These are phyloP conservation scores for Scalesia atractyloides DNA, from an alignment of 129 eudicot species.

Conservation along the genomic window DNA sequence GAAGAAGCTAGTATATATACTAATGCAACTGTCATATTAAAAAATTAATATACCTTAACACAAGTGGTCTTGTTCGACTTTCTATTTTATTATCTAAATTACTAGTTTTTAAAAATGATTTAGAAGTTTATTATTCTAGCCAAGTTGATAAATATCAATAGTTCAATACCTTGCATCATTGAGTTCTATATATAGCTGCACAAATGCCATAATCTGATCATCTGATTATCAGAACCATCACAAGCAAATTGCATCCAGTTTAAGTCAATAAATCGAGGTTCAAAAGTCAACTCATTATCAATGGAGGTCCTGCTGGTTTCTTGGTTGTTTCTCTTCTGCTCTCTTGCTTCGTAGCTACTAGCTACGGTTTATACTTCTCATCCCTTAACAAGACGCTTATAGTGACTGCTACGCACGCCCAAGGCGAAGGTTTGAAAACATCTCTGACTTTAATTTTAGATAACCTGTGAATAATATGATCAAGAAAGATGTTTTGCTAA, in stretches of 20 bases:
- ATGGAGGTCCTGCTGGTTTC: slow-evolving; percentile 44
- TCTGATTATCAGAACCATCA: slow-evolving; percentile 12
- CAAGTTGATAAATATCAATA: slow-evolving; percentile 9
- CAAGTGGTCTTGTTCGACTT: slow-evolving; percentile 27
- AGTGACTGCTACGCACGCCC: slow-evolving; percentile 43
- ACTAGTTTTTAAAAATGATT: neutral
- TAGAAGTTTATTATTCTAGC: neutral
- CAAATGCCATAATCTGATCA: slow-evolving; percentile 18
- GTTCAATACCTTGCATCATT: slow-evolving; percentile 16
- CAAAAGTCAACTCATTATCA: slow-evolving; percentile 14
- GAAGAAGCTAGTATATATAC: neutral
- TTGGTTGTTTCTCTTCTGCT: slow-evolving; percentile 34
- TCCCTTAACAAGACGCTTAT: slow-evolving; percentile 43
- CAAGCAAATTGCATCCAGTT: slow-evolving; percentile 3
- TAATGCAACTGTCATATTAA: slow-evolving; percentile 20
- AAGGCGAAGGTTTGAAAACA: slow-evolving; percentile 45
- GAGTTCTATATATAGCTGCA: slow-evolving; percentile 29
- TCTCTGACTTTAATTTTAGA: neutral
- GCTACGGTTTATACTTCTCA: slow-evolving; percentile 42
- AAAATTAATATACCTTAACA: neutral
- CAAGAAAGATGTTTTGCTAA: neutral
- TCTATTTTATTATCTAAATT: slow-evolving; percentile 8
- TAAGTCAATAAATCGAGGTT: slow-evolving; percentile 12
- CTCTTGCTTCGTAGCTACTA: slow-evolving; percentile 34
- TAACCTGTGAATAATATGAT: neutral